A percentile compares a stretch with the other conserved stretches of the same genome.
These are phyloP conservation scores for Fomitopsis schrenkii DNA, from an alignment of 1,284 basidiomycete genomes.

Conservation along the genomic window DNA sequence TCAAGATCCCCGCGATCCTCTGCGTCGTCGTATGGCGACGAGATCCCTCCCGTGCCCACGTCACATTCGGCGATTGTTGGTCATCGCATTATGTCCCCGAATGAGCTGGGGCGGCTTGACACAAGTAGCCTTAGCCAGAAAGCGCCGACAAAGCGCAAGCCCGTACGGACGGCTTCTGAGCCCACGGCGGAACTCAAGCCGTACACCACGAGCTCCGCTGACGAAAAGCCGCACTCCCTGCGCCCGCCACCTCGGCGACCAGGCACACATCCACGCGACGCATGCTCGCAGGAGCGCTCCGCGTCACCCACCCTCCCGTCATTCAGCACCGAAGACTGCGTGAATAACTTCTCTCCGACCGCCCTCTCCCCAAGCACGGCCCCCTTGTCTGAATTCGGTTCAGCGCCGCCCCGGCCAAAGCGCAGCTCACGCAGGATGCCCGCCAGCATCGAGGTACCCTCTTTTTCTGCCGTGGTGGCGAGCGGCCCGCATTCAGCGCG, in stretches of 20 bases:
- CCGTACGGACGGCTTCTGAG: conserved; percentile 18
- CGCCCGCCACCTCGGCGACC: conserved; percentile 28
- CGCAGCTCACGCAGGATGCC: conserved; percentile 24
- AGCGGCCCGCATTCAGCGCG: conserved; percentile 6
- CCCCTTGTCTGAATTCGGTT: conserved; percentile 26
- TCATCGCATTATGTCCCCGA: conserved; percentile 50
- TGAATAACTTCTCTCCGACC: conserved; percentile 25
- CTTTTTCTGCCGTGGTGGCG: conserved; percentile 13
- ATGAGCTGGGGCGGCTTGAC: conserved; percentile 35
- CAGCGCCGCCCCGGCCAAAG: conserved; percentile 23
- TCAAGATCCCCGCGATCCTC: conserved; percentile 50
- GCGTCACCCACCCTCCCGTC: conserved; percentile 28
- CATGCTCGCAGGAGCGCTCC: conserved; percentile 5
- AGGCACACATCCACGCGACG: conserved; percentile 6
- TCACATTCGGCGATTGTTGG: conserved; percentile 16
- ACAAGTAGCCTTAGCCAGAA: conserved; percentile 5
- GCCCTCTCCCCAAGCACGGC: conserved; percentile 16
- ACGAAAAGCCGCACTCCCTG: conserved; percentile 20
- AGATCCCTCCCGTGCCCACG: conserved; percentile 36
- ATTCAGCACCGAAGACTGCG: conserved; percentile 28
- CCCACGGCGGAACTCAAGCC: conserved; percentile 9
- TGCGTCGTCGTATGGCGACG: conserved; percentile 50
- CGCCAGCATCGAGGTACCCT: conserved; percentile 15
- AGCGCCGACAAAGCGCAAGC: conserved; percentile 8
- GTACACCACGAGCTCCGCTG: conserved; percentile 5